phyloP scores from a whole-genome alignment of 345 rosid species.

The Euphorbia tirucalli region DNA sequence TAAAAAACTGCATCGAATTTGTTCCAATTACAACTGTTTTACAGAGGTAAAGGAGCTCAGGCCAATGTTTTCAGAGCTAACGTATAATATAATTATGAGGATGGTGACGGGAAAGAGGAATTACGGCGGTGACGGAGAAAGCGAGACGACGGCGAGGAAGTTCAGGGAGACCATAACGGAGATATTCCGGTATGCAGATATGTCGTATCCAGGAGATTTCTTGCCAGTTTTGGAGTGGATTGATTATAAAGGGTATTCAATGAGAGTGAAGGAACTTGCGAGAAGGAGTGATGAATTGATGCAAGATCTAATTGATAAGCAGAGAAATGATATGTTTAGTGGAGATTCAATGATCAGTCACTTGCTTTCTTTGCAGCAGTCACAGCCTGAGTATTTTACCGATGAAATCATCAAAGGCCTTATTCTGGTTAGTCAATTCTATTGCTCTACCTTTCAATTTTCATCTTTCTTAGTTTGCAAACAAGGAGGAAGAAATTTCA shows the following conservation, averaged over 20 bases:
- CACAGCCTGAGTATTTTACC: conserved; percentile 46
- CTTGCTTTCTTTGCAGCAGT: conserved; percentile 46
- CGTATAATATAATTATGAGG: background rate
- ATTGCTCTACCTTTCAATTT: background rate
- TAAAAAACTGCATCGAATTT: background rate
- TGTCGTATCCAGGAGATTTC: background rate
- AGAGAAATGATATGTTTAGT: background rate
- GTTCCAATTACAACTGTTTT: background rate
- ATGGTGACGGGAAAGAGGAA: conserved; percentile 2
- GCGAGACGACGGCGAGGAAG: too few relatives aligned
- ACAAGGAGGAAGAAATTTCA: too few relatives aligned
- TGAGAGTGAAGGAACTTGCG: background rate
- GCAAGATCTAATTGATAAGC: background rate
- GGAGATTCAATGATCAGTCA: conserved; percentile 59
- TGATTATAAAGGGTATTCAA: background rate
- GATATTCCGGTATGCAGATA: background rate
- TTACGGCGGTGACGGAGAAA: background rate
- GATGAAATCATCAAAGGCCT: conserved; percentile 64
- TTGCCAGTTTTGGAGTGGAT: conserved; percentile 7
- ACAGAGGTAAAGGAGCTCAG: background rate
- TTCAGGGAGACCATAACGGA: background rate
- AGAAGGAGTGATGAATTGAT: background rate
- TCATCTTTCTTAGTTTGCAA: too few relatives aligned
- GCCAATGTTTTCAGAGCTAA: background rate
- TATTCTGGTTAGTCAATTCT: conserved; percentile 21